Base-by-base conservation (phyloP, 331 rosid genomes). In the Acacia pycnantha region DNA sequence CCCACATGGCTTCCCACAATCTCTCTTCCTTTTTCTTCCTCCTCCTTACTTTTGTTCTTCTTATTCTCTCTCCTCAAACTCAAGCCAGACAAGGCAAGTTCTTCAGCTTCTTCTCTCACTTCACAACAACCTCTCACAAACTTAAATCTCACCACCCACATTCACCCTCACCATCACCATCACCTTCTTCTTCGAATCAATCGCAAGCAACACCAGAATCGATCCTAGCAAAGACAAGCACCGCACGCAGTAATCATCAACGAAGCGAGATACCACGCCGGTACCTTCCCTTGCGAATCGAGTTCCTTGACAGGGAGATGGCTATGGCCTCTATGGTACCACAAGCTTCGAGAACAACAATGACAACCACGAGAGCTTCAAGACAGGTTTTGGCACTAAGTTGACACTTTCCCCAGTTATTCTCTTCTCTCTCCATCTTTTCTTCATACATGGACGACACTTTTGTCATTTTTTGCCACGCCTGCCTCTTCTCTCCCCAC, bases 301-400 rank as follows among this genome's bases (percentile, higher is more conserved):
- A 61, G 44, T 86, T 81, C 79, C 58, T 58, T 9, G 85, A 87
- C 33, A 81, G 0, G 90, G 86, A 65, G 66, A 87, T 12, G 90
- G 87, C 18, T 88, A 90, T 58, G 98, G 91, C 46, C 88, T 92
- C 2, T 92, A 90, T 53, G 94, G 92, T 3, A 79, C 86, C 27
- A 74, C 83, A 16, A 83, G 71, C 73, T 82, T 74, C 61, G 24
- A 6, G 11, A 53, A 89, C 29, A 41, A 43, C 6, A 44, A 70
- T 7, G 46, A 37, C 11, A 88, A 86, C 62, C 26, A 43, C 3
- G 40, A 85, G 48, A 84, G 79, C 53, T 80, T 77, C 80, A 81
- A 81, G 81, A 82, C 64, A 3, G 87, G 80, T 0, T 77, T 71
- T 69, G 84, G 73, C 11, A 84, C 88, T 62, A 89, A 81, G 33